Base-by-base conservation (phyloP, 176 grass and related monocot species). In the Eragrostis nindensis region DNA sequence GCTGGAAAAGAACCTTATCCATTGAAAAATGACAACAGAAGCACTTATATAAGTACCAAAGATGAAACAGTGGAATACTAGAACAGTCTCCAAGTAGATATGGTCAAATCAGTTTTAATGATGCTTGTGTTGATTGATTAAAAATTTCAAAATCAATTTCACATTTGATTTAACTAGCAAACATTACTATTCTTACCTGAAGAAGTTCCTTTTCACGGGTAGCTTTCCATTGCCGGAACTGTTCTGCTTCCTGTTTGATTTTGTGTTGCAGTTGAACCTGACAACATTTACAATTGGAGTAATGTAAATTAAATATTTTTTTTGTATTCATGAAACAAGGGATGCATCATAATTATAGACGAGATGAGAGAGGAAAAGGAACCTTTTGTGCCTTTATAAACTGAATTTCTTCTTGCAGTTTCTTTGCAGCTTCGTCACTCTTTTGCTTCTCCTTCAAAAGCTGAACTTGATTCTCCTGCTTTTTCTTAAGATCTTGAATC, bases 161-260 rank as follows among this genome's bases (percentile, higher is more conserved):
- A n/a, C 17, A 69, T 55, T 81, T 50, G 43, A 53, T 68, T 42
- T 40, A 21, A 76, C 18, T 65, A 36, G 54, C 14, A 70, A 45
- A 26, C 44, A 57, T 26, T 12, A 66, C 47, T 40, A 40, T 77
- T 59, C 56, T 15, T 85, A 95, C 96, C 90, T 98, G 97, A 45
- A 93, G 80, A 79, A 99, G 91, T 87, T 99, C 97, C 82, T 99
- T 99, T 83, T 99, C 97, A 65, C 97, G 93, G 64, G 87, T 85
- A 91, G 97, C 90, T 75, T 96, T 99, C 97, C 93, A 99, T 54
- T 88, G 93, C 59, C 93, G 89, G 80, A 99, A 96, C 32, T 93
- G 97, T 86, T 95, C 97, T 50, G 91, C 88, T 83, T 99, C 97
- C 91, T 99, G 93, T 85, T 99, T 99, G 60, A 99, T 99, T 85